Evolutionary conservation across 164 flowering plant species (phyloP), one percentile per base, ranked within the genome.

Genomic region (Magnolia sinica): DNA sequence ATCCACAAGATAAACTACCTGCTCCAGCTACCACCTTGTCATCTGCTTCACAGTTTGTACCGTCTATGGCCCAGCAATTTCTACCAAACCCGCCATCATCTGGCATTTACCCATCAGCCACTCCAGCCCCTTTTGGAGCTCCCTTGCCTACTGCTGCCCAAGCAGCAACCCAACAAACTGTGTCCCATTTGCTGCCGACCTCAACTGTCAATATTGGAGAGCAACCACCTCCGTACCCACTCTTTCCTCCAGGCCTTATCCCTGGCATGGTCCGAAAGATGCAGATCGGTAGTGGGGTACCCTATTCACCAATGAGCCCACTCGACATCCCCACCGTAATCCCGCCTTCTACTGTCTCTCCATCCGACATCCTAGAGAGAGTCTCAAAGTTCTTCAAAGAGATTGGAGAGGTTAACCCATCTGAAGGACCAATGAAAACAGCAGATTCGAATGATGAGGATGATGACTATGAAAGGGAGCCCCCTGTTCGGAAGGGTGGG

Each of bases 281-380:
- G 96, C 98, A 96, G 86, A 92, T 96, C 63, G 99, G 99, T 23
- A 94, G 98, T 84, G 99, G 99, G 58, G 99, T 96, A 22, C 98
- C 99, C 4, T 96, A 96, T 84, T 96, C 98, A 66, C 95, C 99
- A 5, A 81, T 94, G 91, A 96, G 98, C 83, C 99, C 99, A 68
- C 82, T 96, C 79, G 99, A 96, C 81, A 96, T 96, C 70, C 99
- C 99, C 16, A 96, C 98, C 16, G 81, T 86, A 11, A 94, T 96
- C 71, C 99, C 99, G 71, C 98, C 99, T 23, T 96, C 98, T 27
- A 88, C 81, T 67, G 83, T 86, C n/a, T 76, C 98, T 18, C 95
- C 82, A 22, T 86, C 97, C 11, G 95, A 93, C 50, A 82, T 90
- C 76, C 84, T 93, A 23, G 95, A 96, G 51, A 86, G 98, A 72